Conservation (phyloP, 1,139 yeast species). For the Arxiozyma slooffiae region DNA sequence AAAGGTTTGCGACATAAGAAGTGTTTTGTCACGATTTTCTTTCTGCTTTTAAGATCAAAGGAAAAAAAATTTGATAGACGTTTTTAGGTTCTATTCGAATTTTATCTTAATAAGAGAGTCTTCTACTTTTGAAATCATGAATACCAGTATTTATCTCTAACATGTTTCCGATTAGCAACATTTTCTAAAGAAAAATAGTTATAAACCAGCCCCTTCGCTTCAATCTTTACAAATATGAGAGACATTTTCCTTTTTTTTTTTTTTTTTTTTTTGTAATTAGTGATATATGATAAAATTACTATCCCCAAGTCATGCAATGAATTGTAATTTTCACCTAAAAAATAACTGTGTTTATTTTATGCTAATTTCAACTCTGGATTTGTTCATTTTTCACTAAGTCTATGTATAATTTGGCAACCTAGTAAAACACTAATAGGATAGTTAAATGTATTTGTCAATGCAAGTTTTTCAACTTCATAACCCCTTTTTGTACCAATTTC, state of each 20-base stretch:
- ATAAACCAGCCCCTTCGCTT: slow-evolving; percentile 48
- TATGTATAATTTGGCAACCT: slow-evolving; percentile 59
- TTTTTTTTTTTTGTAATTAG: not conserved
- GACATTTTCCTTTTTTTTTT: too few relatives aligned
- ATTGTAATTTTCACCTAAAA: slow-evolving; percentile 92
- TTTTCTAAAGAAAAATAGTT: slow-evolving; percentile 33
- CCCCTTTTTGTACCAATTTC: slow-evolving; percentile 88
- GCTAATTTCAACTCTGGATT: slow-evolving; percentile 56
- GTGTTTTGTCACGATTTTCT: not conserved
- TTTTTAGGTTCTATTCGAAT: not conserved
- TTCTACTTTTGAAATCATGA: not conserved
- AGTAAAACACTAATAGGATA: slow-evolving; percentile 68
- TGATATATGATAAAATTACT: not conserved
- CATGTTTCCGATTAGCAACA: slow-evolving; percentile 33
- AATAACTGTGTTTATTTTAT: slow-evolving; percentile 75
- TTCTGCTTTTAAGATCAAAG: not conserved
- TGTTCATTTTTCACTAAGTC: slow-evolving; percentile 45
- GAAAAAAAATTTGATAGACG: too few relatives aligned
- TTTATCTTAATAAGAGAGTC: not conserved
- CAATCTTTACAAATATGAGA: slow-evolving; percentile 13
- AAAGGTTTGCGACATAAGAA: not conserved
- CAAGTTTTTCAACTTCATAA: slow-evolving; percentile 83
- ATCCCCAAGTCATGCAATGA: slow-evolving; percentile 49
- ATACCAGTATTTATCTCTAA: not conserved
- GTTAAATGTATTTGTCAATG: slow-evolving; percentile 56